Evolutionary conservation across 2,329 filamentous ascomycete genomes (phyloP).

Genomic region (Calonectria naviculata): DNA sequence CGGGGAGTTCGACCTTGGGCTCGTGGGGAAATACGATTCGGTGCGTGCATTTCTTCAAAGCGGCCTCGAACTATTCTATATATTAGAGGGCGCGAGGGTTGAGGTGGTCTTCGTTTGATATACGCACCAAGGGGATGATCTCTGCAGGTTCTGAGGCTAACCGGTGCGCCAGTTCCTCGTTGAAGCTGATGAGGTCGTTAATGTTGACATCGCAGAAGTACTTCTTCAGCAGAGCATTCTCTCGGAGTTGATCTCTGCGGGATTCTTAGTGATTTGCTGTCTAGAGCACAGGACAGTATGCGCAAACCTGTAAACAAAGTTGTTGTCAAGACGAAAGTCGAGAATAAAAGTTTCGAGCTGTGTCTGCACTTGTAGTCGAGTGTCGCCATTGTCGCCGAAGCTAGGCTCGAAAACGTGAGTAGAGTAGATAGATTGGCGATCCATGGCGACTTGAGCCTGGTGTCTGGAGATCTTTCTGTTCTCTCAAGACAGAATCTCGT

Average conservation of each 20-base stretch:
- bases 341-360: conserved; percentile 92
- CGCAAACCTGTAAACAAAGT: conserved; percentile 89
- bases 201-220: conserved; percentile 98
- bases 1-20: conserved; percentile 75
- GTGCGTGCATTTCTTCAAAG: conserved; percentile 90
- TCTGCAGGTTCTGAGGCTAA: conserved; percentile 91
- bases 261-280: conserved; percentile 19
- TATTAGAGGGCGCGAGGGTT: conserved; percentile 12
- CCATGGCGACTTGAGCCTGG: conserved; percentile 65
- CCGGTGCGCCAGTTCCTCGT: conserved; percentile 92
- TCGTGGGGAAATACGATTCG: conserved; percentile 90
- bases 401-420: conserved; percentile 81
- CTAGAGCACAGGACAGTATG: not conserved
- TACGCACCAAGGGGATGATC: conserved; percentile 85
- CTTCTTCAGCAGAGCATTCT: conserved; percentile 93
- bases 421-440: conserved; percentile 88
- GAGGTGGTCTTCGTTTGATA: not conserved
- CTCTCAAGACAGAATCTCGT: conserved; percentile 22
- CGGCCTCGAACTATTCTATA: conserved; percentile 82
- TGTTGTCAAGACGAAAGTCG: conserved; percentile 92
- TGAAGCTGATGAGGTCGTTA: conserved; percentile 93
- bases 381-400: conserved; percentile 74
- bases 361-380: conserved; percentile 77
- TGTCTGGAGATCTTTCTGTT: conserved; percentile 13
- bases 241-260: conserved; percentile 88